A percentile compares a stretch with the other conserved stretches of the same genome.
phyloP scores from a whole-genome alignment of 495 filamentous ascomycete species.

The Penicillium mononematosum region DNA sequence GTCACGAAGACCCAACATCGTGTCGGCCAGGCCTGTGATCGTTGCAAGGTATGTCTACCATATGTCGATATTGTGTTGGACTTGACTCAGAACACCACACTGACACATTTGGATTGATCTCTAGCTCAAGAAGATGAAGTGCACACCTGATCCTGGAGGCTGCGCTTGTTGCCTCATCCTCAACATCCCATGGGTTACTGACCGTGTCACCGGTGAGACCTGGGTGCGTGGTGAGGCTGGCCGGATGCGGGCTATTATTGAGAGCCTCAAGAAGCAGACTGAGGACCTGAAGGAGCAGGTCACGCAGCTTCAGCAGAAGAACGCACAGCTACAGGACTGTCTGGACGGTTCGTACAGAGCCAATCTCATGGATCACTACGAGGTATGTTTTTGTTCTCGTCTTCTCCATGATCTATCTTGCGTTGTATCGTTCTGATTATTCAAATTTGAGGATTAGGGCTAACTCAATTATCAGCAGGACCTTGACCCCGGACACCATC shows the following conservation, averaged over 20 bases:
- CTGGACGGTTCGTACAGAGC: background rate
- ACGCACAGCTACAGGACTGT: background rate
- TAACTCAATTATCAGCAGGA: background rate
- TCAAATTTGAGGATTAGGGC: background rate
- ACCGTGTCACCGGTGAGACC: constrained; percentile 81
- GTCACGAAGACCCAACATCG: background rate
- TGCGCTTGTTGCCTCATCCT: constrained; percentile 74
- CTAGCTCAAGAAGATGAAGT: constrained; percentile 80
- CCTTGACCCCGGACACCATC: background rate
- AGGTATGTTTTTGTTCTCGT: background rate
- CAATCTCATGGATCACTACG: background rate
- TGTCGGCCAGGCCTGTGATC: constrained; percentile 78
- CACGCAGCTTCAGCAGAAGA: constrained; percentile 2
- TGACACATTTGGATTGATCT: background rate
- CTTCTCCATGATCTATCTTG: background rate
- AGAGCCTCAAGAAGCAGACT: background rate
- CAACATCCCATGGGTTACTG: constrained; percentile 75
- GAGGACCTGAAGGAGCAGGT: constrained; percentile 1
- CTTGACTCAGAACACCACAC: background rate
- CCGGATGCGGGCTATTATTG: constrained; percentile 7
- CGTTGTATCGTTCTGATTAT: background rate
- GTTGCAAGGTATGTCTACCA: constrained; percentile 69
- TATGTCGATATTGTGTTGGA: background rate
- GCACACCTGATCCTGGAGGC: constrained; percentile 69
- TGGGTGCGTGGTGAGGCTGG: constrained; percentile 58